A percentile compares a stretch with the other conserved stretches of the same genome.
Conservation (phyloP, 495 filamentous ascomycete genomes). For the Hypoxylon perforatum region DNA sequence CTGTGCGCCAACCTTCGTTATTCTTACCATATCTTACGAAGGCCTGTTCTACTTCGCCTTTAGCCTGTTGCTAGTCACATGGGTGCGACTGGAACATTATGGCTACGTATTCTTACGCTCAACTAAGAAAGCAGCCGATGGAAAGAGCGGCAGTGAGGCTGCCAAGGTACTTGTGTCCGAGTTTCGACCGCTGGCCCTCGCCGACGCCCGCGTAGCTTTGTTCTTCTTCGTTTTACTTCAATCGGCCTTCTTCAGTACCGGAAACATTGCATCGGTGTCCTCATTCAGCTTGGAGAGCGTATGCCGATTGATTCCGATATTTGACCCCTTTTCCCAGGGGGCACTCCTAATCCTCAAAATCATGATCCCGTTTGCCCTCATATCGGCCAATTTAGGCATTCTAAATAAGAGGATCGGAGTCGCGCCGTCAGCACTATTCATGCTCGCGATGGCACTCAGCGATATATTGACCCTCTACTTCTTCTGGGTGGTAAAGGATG, state of each 20-base stretch:
- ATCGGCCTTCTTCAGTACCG: constrained; percentile 96
- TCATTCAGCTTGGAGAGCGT: constrained; percentile 96
- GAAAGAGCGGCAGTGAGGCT: constrained; percentile 37
- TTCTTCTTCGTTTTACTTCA: constrained; percentile 97
- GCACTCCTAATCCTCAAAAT: constrained; percentile 90
- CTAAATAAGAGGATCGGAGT: constrained; percentile 88
- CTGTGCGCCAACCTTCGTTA: constrained; percentile 92
- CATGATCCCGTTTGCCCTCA: constrained; percentile 91
- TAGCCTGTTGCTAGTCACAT: constrained; percentile 82
- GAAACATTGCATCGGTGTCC: constrained; percentile 94
- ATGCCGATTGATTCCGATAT: constrained; percentile 89
- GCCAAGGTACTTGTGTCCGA: constrained; percentile 34
- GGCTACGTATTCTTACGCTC: constrained; percentile 67
- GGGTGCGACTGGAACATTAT: constrained; percentile 90
- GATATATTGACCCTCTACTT: constrained; percentile 96
- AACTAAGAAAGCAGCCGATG: constrained; percentile 38
- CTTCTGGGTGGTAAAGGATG: constrained; percentile 96
- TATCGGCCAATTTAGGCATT: constrained; percentile 92
- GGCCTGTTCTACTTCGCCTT: constrained; percentile 96
- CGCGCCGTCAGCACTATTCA: constrained; percentile 86
- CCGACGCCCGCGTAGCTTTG: constrained; percentile 85
- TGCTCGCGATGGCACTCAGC: constrained; percentile 91
- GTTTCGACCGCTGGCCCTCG: constrained; percentile 79
- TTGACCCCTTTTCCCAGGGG: constrained; percentile 92
- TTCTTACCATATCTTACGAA: constrained; percentile 98